Conservation (phyloP, 495 filamentous ascomycete genomes). For the Aspergillus sparsus region DNA sequence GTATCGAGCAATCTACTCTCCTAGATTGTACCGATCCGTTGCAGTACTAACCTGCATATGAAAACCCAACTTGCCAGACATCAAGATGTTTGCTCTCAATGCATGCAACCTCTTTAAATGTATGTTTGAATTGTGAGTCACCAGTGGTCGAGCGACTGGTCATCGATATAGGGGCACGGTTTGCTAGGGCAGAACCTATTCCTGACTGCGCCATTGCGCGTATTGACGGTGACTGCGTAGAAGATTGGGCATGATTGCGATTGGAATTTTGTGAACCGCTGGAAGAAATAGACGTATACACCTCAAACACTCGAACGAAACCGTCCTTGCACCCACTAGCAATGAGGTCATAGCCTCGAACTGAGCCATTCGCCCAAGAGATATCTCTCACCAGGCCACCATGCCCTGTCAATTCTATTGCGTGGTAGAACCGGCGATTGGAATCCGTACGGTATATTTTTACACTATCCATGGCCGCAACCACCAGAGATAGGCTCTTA, state of each 20-base stretch:
- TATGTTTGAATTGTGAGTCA: slow-evolving; percentile 46
- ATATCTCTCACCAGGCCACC: slow-evolving; percentile 82
- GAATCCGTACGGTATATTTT: slow-evolving; percentile 78
- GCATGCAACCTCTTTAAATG: slow-evolving; percentile 48
- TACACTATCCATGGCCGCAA: slow-evolving; percentile 79
- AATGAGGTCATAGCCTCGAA: slow-evolving; percentile 82
- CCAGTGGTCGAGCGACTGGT: slow-evolving; percentile 36
- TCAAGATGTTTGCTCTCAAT: slow-evolving; percentile 52
- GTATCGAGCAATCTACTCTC: slow-evolving; percentile 11
- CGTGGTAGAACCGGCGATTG: slow-evolving; percentile 69
- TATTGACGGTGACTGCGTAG: slow-evolving; percentile 37
- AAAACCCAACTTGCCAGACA: slow-evolving; percentile 53
- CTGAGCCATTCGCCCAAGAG: slow-evolving; percentile 87
- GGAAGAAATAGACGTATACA: slow-evolving; percentile 55
- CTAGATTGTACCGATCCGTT: neutral
- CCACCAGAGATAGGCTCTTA: slow-evolving; percentile 73
- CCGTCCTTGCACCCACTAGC: slow-evolving; percentile 94
- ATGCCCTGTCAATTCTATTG: slow-evolving; percentile 70
- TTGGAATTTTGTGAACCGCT: slow-evolving; percentile 33
- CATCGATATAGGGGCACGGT: slow-evolving; percentile 34
- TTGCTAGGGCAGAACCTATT: slow-evolving; percentile 54
- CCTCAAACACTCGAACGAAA: slow-evolving; percentile 77
- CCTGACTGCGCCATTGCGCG: slow-evolving; percentile 50
- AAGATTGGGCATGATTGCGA: slow-evolving; percentile 32
- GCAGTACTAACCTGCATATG: slow-evolving; percentile 43